Evolutionary conservation across 768 basidiomycete species (phyloP).

Genomic region (Boletus sensibilis): DNA sequence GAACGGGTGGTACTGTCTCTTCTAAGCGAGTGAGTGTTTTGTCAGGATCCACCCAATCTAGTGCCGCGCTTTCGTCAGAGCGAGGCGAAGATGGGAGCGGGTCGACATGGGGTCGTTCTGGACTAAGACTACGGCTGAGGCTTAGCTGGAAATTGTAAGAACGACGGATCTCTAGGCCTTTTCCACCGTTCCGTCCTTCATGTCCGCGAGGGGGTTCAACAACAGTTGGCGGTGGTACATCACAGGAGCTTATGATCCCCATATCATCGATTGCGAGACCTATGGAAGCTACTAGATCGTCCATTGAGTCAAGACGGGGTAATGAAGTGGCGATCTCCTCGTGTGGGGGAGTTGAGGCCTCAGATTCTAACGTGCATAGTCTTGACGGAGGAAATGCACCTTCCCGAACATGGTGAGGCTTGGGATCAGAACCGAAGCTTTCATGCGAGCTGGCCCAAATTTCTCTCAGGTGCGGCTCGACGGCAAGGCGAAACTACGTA

Average conservation of each 20-base stretch:
- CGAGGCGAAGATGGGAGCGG: slow-evolving; percentile 15
- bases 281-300: slow-evolving; percentile 38
- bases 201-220: slow-evolving; percentile 39
- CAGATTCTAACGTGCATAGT: slow-evolving; percentile 27
- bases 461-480: not conserved
- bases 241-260: slow-evolving; percentile 33
- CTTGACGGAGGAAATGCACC: slow-evolving; percentile 62
- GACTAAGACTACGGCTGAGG: slow-evolving; percentile 4
- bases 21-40: slow-evolving; percentile 14
- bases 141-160: slow-evolving; percentile 15
- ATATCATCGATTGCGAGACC: slow-evolving; percentile 40
- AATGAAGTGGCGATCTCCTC: slow-evolving; percentile 19
- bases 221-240: slow-evolving; percentile 40
- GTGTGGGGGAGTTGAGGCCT: slow-evolving; percentile 11
- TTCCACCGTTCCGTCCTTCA: slow-evolving; percentile 27
- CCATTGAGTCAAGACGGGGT: slow-evolving; percentile 34
- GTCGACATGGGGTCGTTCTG: slow-evolving; percentile 14
- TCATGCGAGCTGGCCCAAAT: slow-evolving; percentile 21
- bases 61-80: slow-evolving; percentile 21
- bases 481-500: slow-evolving; percentile 7
- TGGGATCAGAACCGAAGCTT: slow-evolving; percentile 17
- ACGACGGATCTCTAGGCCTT: slow-evolving; percentile 35
- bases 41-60: slow-evolving; percentile 18
- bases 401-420: slow-evolving; percentile 48
- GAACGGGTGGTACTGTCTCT: slow-evolving; percentile 30